Evolutionary conservation across 2,329 filamentous ascomycete species (phyloP), one percentile per base, ranked within the genome.

Genomic region (Emericellopsis atlantica): DNA sequence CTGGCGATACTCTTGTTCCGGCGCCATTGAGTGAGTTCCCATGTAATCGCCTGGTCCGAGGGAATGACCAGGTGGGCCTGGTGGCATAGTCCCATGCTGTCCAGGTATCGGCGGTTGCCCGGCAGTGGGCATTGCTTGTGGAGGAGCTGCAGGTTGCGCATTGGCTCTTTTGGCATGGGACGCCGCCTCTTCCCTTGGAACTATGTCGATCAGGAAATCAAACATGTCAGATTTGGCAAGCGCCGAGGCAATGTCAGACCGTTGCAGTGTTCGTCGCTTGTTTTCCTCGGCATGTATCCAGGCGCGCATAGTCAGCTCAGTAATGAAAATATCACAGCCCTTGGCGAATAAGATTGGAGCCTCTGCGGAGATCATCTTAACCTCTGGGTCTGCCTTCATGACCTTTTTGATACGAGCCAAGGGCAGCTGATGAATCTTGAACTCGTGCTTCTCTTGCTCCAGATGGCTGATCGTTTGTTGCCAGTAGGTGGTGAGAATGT

Each of bases 201-300:
- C 92, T 46, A 98, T 98, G 57, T 98, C 92, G 58, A 98, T 98
- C 44, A 98, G 72, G 65, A 98, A 98, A 66, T 98, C 92, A 61
- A 98, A 98, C 92, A 98, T 98, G 66, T 98, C 92, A 18, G 88
- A 95, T 65, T 98, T 98, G 45, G 87, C 84, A 21, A 98, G 72
- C 12, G 92, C 92, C 10, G 88, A 93, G 18, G 92, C 92, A 58
- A 98, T 98, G 56, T 98, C 92, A 43, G 87, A 95, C 39, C 92
- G 79, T 63, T 98, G 92, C 33, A 98, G 70, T 2, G 92, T 98
- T 35, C 92, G 81, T 24, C 92, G 79, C 70, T 98, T 98, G 68
- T 98, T 98, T 64, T 98, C 92, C 58, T 98, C 92, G 14, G 92
- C 92, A 54, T 98, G 92, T 48, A 98, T 98, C 92, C 92, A 98